Evolutionary conservation across 2,329 filamentous ascomycete species (phyloP).

Genomic region (Diaporthe amygdali): DNA sequence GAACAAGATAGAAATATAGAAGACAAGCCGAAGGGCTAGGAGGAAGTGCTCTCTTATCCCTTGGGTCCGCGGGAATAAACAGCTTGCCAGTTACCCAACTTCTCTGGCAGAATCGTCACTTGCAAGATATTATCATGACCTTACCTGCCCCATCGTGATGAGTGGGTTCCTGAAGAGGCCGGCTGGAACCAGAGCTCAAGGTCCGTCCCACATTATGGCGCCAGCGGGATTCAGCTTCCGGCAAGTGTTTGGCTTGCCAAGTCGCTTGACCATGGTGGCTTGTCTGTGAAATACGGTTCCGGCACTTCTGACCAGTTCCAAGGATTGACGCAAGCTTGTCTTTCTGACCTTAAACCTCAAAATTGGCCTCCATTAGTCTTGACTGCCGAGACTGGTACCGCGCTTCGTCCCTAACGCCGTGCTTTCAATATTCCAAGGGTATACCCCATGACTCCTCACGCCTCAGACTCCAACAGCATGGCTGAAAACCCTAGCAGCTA

Average conservation of each 20-base stretch:
- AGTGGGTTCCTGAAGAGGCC: too few relatives aligned
- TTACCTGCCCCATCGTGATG: neutral
- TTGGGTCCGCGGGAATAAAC: neutral
- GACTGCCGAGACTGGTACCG: neutral
- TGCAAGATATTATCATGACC: neutral
- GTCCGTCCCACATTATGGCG: neutral
- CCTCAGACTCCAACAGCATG: conserved; percentile 68
- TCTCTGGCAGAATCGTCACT: too few relatives aligned
- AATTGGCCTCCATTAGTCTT: neutral
- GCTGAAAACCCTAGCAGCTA: conserved; percentile 87
- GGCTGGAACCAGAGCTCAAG: neutral
- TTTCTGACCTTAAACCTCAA: neutral
- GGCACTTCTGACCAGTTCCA: neutral
- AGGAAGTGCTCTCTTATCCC: neutral
- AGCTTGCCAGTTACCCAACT: neutral
- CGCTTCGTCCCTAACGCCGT: conserved; percentile 21
- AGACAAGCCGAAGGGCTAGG: too few relatives aligned
- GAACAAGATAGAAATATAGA: neutral
- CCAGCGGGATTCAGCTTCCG: neutral
- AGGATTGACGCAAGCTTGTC: neutral
- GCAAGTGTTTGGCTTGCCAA: neutral
- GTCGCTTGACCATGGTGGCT: neutral
- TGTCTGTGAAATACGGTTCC: neutral
- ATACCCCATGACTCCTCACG: neutral
- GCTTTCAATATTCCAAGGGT: neutral